Base-by-base conservation (phyloP, 2,329 filamentous ascomycete species). In the Sclerotinia nivalis region DNA sequence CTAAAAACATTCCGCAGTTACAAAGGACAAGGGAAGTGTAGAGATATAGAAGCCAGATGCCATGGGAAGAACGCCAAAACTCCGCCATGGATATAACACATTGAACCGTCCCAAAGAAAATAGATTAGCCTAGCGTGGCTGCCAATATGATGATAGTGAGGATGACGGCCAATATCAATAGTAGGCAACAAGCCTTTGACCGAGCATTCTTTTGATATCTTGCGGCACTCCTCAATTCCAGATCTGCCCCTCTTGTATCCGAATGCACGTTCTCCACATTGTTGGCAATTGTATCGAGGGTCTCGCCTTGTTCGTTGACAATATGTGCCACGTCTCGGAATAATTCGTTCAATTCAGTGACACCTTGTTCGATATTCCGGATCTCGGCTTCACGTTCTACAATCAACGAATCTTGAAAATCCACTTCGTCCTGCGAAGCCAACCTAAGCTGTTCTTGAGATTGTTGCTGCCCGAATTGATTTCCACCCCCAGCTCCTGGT, bases 261-360 rank as follows among this genome's bases (percentile, higher is more conserved):
- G 91, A 88, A 72, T 91, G 87, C 59, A 94, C 92, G 72, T 89
- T 90, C 80, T 96, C 89, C 9, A 98, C 93, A 76, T 97, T 97
- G 75, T 93, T 90, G 72, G 89, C 89, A 76, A 99, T 97, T 25
- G 92, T 92, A 77, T 95, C 91, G 43, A 99, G 84, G 80, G 92
- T 88, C 75, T 93, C 92, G 65, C 96, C 96, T 82, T 99, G 96
- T 82, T 98, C 95, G 72, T 89, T 89, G 65, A 99, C 94, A 80
- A 99, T 97, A 80, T 97, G 93, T 60, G 95, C 96, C n/a, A 99
- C 93, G 83, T 99, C 95, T 73, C 94, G 87, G 85, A 99, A 99
- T 56, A 99, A 86, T 78, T 98, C 96, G 77, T 99, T 99, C 72
- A 99, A 84, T 77, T 99, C 96, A 69, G 92, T 92, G 9, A 99